Evolutionary conservation across 2,329 filamentous ascomycete genomes (phyloP).

Genomic region (Dryadomyces quercus-mongolicae): DNA sequence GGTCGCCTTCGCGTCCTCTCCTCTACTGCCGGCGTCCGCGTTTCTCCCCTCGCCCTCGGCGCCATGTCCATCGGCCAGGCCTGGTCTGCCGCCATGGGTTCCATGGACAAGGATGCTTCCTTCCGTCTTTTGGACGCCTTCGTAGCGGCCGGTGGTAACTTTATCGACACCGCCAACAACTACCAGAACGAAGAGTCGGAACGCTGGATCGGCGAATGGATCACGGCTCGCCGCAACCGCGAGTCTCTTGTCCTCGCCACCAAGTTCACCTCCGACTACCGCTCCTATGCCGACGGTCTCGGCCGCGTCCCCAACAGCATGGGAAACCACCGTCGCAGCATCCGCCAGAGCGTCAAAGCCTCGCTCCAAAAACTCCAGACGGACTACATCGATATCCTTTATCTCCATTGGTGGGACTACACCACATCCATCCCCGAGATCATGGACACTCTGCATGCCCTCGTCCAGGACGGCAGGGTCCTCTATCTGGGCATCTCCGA

Average conservation of each 20-base stretch:
- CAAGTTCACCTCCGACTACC: slow-evolving; percentile 40
- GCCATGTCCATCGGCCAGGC: slow-evolving; percentile 30
- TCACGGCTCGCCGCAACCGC: slow-evolving; percentile 33
- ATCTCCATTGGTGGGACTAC: slow-evolving; percentile 32
- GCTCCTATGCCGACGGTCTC: slow-evolving; percentile 22
- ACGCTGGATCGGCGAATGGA: slow-evolving; percentile 45
- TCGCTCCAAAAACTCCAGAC: slow-evolving; percentile 33
- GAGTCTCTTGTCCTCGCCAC: slow-evolving; percentile 42
- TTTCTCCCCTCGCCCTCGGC: slow-evolving; percentile 40
- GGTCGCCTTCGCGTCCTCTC: slow-evolving; percentile 40
- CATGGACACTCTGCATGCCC: slow-evolving; percentile 27
- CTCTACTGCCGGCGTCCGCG: slow-evolving; percentile 34
- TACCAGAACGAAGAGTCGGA: slow-evolving; percentile 49
- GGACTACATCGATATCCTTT: slow-evolving; percentile 31
- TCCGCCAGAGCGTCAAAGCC: slow-evolving; percentile 29
- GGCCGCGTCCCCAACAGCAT: slow-evolving; percentile 25
- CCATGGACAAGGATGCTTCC: slow-evolving; percentile 14
- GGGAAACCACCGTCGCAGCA: slow-evolving; percentile 29
- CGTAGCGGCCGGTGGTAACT: slow-evolving; percentile 43
- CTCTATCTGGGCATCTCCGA: slow-evolving; percentile 29
- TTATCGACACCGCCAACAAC: slow-evolving; percentile 52
- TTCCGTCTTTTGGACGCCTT: slow-evolving; percentile 17
- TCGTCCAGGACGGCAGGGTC: slow-evolving; percentile 28
- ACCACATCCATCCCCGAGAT: slow-evolving; percentile 28
- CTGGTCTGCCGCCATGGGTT: slow-evolving; percentile 13